Percentiles rank a stretch among this genome's conserved stretches.
phyloP scores from a whole-genome alignment of 2,329 filamentous ascomycete genomes.

The Chaetomiaceae sp. region DNA sequence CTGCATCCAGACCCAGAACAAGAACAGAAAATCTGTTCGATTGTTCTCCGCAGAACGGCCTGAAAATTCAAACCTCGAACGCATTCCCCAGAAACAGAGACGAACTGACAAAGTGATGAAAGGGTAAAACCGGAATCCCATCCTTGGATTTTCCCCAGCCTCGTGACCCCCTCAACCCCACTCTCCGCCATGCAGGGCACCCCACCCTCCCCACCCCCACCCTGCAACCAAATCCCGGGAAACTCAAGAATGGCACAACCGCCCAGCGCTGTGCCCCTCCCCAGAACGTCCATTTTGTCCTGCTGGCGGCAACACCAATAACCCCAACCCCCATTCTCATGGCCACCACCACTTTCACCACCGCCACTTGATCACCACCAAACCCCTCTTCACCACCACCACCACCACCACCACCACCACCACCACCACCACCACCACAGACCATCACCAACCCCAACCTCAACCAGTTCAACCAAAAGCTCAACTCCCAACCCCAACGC shows the following conservation, averaged over 20 bases:
- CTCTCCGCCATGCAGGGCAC: neutral
- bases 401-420: neutral
- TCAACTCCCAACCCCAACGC: slow-evolving; percentile 32
- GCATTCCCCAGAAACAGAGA: too few species aligned
- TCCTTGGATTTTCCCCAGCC: neutral
- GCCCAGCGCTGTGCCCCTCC: too few species aligned
- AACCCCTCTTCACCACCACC: neutral
- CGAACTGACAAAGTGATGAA: too few species aligned
- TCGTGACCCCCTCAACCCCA: slow-evolving; percentile 12
- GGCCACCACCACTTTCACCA: too few species aligned
- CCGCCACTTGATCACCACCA: neutral
- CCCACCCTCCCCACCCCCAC: neutral
- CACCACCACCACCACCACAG: neutral
- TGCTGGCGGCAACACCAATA: too few species aligned
- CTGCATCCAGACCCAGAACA: too few species aligned
- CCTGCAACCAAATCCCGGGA: too few species aligned
- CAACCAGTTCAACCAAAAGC: slow-evolving; percentile 4
- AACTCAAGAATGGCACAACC: too few species aligned
- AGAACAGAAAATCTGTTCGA: too few species aligned
- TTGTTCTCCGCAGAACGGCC: too few species aligned
- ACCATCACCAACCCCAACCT: neutral
- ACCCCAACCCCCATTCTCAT: neutral
- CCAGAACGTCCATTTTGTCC: too few species aligned
- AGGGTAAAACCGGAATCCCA: slow-evolving; percentile 2
- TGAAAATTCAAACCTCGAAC: too few species aligned